Evolutionary conservation across 1,284 basidiomycete genomes (phyloP).

Genomic region (Polyporus tsugae): DNA sequence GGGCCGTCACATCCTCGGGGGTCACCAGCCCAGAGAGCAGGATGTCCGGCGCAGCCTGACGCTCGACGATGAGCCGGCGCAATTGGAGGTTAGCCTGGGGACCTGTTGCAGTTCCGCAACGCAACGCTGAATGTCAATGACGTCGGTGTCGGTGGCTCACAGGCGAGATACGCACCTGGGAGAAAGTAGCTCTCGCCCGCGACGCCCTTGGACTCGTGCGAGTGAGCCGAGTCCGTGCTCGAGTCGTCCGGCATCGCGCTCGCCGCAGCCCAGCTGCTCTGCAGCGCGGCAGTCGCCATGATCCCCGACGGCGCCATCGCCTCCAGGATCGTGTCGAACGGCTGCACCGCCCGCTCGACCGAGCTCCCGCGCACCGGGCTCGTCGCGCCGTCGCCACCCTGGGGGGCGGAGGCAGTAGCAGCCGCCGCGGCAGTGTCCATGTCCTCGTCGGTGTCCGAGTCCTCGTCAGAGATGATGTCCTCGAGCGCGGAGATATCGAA

Average conservation of each 20-base stretch:
- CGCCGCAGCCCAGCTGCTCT: constrained; percentile 28
- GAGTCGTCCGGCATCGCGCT: constrained; percentile 27
- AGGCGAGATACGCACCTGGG: constrained; percentile 37
- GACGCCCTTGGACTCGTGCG: constrained; percentile 34
- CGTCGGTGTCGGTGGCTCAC: background rate
- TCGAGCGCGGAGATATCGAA: constrained; percentile 43
- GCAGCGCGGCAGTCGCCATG: constrained; percentile 42
- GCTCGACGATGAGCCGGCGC: constrained; percentile 53
- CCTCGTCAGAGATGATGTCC: constrained; percentile 38
- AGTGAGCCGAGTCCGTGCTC: constrained; percentile 18
- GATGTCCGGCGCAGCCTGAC: constrained; percentile 52
- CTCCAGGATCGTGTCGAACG: constrained; percentile 35
- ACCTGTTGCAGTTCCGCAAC: constrained; percentile 30
- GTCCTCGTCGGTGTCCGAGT: constrained; percentile 36
- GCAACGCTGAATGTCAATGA: background rate
- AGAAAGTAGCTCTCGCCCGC: constrained; percentile 42
- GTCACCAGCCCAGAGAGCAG: constrained; percentile 52
- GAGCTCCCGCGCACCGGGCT: constrained; percentile 17
- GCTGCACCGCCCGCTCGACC: constrained; percentile 10
- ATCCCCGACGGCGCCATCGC: constrained; percentile 41
- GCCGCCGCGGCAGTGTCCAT: constrained; percentile 29
- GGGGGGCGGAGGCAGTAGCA: background rate
- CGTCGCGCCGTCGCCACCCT: background rate
- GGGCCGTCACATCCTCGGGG: constrained; percentile 50
- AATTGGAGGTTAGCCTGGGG: constrained; percentile 44